phyloP scores from a whole-genome alignment of 495 filamentous ascomycete genomes.

The Endocarpon pusillum region DNA sequence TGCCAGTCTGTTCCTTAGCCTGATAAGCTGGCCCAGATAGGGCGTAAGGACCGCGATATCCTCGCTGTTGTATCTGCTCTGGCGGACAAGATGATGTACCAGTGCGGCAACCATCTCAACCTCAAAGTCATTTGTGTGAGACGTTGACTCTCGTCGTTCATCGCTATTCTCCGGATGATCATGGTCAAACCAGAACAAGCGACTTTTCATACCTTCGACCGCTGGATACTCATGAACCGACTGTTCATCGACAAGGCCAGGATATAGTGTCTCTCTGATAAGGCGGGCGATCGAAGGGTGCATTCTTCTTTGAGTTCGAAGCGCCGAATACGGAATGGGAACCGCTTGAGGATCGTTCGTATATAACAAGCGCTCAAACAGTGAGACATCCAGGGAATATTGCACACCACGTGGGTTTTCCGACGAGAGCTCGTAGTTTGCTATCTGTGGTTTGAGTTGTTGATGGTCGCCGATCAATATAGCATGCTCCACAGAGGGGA shows the following conservation, averaged over 20 bases:
- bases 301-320: conserved; percentile 64
- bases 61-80: conserved; percentile 42
- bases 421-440: conserved; percentile 44
- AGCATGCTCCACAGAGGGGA: conserved; percentile 53
- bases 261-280: conserved; percentile 45
- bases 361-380: conserved; percentile 52
- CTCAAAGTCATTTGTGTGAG: conserved; percentile 52
- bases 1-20: conserved; percentile 33
- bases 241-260: conserved; percentile 38
- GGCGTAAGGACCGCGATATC: conserved; percentile 74
- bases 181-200: conserved; percentile 47
- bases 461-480: conserved; percentile 67
- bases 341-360: conserved; percentile 7
- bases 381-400: conserved; percentile 45
- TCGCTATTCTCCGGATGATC: conserved; percentile 5
- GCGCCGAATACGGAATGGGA: conserved; percentile 34
- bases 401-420: conserved; percentile 35
- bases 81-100: conserved; percentile 54
- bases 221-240: conserved; percentile 30
- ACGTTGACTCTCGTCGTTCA: conserved; percentile 29
- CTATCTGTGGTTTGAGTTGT: conserved; percentile 53
- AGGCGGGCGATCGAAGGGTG: conserved; percentile 49
- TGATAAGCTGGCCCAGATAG: conserved; percentile 54
- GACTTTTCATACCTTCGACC: conserved; percentile 38
- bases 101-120: conserved; percentile 46